Evolutionary conservation across 805 yeast species (phyloP), one percentile per base, ranked within the genome.

Genomic region (Candida taoyuanica): DNA sequence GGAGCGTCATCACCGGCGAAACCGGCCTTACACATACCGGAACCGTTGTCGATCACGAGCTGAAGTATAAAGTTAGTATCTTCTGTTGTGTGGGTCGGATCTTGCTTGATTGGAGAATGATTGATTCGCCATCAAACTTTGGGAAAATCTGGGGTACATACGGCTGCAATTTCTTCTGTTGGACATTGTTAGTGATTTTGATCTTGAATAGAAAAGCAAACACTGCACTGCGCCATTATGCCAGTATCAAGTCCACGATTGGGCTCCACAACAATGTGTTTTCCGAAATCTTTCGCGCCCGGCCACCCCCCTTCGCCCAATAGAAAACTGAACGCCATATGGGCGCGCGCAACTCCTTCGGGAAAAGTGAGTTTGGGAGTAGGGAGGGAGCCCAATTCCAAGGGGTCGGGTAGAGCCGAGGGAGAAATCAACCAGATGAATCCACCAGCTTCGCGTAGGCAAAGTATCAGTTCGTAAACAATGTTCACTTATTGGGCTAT

Each of bases 11-110:
- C 98, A 78, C 98, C 98, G 81, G 98, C 98, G 69, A 89, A 93
- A 74, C 98, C 98, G 91, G 98, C 98, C 71, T 93, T 93, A 83
- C 98, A 93, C 98, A 93, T 93, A 81, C 98, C 98, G 66, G 98
- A 93, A 77, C 98, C 98, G 76, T 91, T 91, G 71, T 91, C 98
- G 74, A 91, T 91, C 75, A 91, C 98, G 59, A 67, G 63, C 58
- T 54, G 26, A 33, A 24, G 21, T 6, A n/a, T n/a, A 30, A 17
- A 4, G 58, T 54, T 53, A 50, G 56, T 54, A 47, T 20, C 23
- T 15, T 28, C 11, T 15, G 17, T 13, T 12, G 16, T 13, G 29
- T 13, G 7, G 7, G 14, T 9, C 14, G 13, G 14, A 26, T 12
- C 14, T 12, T 26, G 6, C 29, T n/a, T n/a, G n/a, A n/a, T n/a